Conservation (phyloP, 306 rosid genomes). For the Acacia confusa region DNA sequence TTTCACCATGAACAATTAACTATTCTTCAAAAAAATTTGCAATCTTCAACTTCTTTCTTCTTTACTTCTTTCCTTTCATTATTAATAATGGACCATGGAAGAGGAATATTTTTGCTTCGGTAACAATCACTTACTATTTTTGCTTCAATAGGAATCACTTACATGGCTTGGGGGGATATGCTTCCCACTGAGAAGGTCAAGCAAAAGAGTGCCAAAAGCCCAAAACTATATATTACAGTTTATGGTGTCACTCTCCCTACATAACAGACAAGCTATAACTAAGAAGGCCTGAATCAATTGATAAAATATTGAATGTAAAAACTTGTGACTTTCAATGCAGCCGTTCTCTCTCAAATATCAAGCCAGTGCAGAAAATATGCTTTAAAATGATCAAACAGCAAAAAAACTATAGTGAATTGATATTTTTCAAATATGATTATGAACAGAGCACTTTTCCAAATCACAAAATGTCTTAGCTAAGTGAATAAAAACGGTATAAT, state of each 20-base stretch:
- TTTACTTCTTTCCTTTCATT: background rate
- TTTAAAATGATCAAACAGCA: background rate
- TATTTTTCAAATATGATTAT: background rate
- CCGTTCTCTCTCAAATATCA: background rate
- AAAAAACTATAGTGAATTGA: background rate
- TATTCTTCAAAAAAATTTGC: background rate
- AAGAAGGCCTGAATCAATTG: constrained; percentile 12
- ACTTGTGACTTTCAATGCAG: background rate
- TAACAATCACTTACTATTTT: background rate
- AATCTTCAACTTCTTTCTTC: background rate
- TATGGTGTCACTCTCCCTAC: constrained; percentile 62
- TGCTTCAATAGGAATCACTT: constrained; percentile 25
- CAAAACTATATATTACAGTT: constrained; percentile 61
- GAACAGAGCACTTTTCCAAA: background rate
- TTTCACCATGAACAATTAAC: background rate
- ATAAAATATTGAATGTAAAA: background rate
- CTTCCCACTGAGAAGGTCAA: constrained; percentile 62
- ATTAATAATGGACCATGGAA: background rate
- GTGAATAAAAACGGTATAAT: background rate
- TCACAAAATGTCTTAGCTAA: background rate
- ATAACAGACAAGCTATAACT: background rate
- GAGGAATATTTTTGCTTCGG: background rate
- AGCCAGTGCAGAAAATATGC: background rate
- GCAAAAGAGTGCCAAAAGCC: constrained; percentile 58
- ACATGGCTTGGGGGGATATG: constrained; percentile 65